Evolutionary conservation across 108 stramenopile species (phyloP).

Genomic region (Epipyxis sp.): DNA sequence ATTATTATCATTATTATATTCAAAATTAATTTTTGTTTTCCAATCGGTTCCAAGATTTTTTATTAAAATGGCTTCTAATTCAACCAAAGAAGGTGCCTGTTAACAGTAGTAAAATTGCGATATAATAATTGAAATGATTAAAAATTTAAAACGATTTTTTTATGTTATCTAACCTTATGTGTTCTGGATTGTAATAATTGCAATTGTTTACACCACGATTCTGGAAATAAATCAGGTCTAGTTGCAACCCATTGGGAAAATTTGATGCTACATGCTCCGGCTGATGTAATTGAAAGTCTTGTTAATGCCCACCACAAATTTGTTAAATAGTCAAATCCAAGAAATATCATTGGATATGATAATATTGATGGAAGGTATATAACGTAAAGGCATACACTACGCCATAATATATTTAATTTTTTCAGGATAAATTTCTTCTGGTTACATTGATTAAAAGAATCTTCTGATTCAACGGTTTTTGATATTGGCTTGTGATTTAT

Average conservation of each 20-base stretch:
- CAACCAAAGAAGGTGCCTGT: neutral
- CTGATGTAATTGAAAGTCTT: neutral
- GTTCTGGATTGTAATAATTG: slow-evolving; percentile 20
- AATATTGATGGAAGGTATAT: no score
- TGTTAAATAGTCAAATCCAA: no score
- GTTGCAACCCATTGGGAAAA: slow-evolving; percentile 36
- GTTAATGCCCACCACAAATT: slow-evolving; percentile 33
- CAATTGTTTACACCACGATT: slow-evolving; percentile 5
- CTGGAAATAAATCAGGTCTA: slow-evolving; percentile 31
- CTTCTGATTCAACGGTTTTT: no score
- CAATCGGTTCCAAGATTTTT: slow-evolving; percentile 25
- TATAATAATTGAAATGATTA: no score
- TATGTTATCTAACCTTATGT: slow-evolving; percentile 9
- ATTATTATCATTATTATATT: neutral
- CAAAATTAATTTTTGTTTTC: slow-evolving; percentile 9
- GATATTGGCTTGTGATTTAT: no score
- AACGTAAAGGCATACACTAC: no score
- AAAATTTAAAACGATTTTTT: no score
- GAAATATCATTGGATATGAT: no score
- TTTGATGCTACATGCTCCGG: slow-evolving; percentile 33
- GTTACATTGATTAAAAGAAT: no score
- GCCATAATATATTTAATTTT: no score
- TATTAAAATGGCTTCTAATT: neutral
- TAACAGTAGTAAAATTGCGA: neutral
- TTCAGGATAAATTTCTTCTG: no score